phyloP scores from a whole-genome alignment of 345 rosid genomes.

The Hibiscus syriacus region DNA sequence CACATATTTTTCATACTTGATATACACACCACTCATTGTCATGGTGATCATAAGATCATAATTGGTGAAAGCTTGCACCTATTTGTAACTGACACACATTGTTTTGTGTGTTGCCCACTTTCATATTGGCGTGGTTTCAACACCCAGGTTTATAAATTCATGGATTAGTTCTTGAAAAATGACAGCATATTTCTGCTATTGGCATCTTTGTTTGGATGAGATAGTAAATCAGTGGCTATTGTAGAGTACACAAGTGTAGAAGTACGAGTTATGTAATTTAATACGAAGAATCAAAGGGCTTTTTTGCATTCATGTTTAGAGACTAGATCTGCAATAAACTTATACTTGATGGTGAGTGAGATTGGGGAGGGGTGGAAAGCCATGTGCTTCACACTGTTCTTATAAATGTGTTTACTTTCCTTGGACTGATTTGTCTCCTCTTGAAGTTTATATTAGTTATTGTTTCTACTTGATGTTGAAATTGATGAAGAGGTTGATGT shows the following conservation, averaged over 20 bases:
- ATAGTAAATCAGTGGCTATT: neutral
- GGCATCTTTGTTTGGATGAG: neutral
- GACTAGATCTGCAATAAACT: neutral
- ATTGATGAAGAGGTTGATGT: conserved; percentile 93
- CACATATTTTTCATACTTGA: neutral
- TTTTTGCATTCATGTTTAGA: too few relatives aligned
- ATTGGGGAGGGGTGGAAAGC: neutral
- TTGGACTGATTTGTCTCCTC: too few relatives aligned
- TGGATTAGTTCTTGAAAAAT: too few relatives aligned
- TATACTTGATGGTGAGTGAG: neutral
- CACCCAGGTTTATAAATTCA: neutral
- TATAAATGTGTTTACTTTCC: neutral
- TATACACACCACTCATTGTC: neutral
- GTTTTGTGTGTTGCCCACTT: neutral
- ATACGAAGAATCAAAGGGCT: too few relatives aligned
- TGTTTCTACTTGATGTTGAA: conserved; percentile 72
- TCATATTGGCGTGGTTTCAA: neutral
- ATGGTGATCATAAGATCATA: neutral
- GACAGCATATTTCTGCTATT: neutral
- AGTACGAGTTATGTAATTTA: too few relatives aligned
- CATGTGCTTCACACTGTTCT: neutral
- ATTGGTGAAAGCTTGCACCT: neutral
- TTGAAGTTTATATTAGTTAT: conserved; percentile 9
- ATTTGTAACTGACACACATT: neutral
- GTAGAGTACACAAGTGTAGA: neutral